Evolutionary conservation across 2,329 filamentous ascomycete species (phyloP), one percentile per base, ranked within the genome.

Genomic region (Apiospora marii): DNA sequence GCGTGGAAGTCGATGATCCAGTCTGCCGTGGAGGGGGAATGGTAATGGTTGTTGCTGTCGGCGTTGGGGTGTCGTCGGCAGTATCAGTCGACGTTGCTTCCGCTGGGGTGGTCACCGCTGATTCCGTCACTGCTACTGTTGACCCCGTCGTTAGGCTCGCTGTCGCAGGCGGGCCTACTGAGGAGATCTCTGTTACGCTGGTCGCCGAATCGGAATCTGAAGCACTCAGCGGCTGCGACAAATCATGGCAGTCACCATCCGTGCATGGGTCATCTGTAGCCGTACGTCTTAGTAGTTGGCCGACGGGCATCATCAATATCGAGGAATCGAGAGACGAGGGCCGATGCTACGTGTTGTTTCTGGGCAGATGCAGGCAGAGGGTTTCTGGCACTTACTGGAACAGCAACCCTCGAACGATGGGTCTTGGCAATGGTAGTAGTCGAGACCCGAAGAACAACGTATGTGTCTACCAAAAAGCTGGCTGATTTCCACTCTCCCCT

Each of bases 41-140:
- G 19, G 58, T 64, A 34, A 64, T 24, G 58, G 30, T 64, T 14
- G 58, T 64, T 41, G 58, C 22, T 64, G 58, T 64, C 34, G 58
- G 58, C 22, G 34, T n/a, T n/a, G 34, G 8, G 3, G 10, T 41
- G 22, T 19, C 22, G 58, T 34, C n/a, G 22, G 8, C 41, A 64
- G 58, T 3, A 41, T 7, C 34, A 6, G 34, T 64, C 19, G 58
- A n/a, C 5, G 34, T n/a, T 13, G 30, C 12, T 2, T 64, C 58
- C 34, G 34, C 3, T 4, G 34, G 41, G n/a, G 34, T 14, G 12
- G 34, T 6, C 19, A 30, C 19, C 34, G 58, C 34, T 34, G 34
- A n/a, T 41, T 19, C 37, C 22, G 30, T 24, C 10, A 4, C 41
- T 13, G 58, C n/a, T 22, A 24, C 34, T n/a, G 34, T n/a, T n/a